Evolutionary conservation across 1,284 basidiomycete genomes (phyloP).

Genomic region (Cutaneotrichosporon sp.): DNA sequence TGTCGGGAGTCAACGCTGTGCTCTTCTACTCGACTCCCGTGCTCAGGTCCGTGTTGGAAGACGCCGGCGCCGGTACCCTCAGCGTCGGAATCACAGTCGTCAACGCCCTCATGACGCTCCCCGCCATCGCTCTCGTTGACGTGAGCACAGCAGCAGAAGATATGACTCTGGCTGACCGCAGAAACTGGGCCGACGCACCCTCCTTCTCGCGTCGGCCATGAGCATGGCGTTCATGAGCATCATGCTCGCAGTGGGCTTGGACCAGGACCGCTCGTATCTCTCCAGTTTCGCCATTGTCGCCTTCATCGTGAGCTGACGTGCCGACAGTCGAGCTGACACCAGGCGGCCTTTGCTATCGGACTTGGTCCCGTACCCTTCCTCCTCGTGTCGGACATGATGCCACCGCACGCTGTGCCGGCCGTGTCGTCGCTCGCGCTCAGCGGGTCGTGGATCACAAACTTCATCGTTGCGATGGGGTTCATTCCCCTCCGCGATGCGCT

Average conservation of each 20-base stretch:
- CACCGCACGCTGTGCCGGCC: slow-evolving; percentile 71
- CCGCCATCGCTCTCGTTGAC: slow-evolving; percentile 80
- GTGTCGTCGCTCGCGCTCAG: slow-evolving; percentile 77
- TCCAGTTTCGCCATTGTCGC: slow-evolving; percentile 71
- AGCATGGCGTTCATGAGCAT: slow-evolving; percentile 65
- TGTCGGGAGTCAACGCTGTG: slow-evolving; percentile 76
- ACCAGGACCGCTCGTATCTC: slow-evolving; percentile 58
- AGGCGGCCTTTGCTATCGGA: slow-evolving; percentile 77
- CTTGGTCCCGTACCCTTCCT: slow-evolving; percentile 91
- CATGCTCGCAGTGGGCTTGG: slow-evolving; percentile 66
- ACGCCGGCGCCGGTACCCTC: slow-evolving; percentile 59
- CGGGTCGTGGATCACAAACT: slow-evolving; percentile 81
- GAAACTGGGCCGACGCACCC: slow-evolving; percentile 46
- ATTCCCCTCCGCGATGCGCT: slow-evolving; percentile 72
- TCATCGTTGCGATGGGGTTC: slow-evolving; percentile 74
- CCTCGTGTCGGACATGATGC: slow-evolving; percentile 86
- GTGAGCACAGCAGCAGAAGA: slow-evolving; percentile 49
- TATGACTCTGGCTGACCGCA: slow-evolving; percentile 10
- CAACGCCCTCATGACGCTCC: slow-evolving; percentile 73
- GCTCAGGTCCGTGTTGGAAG: slow-evolving; percentile 68
- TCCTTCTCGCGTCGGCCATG: slow-evolving; percentile 52
- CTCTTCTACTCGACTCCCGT: slow-evolving; percentile 87
- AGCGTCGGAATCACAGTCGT: slow-evolving; percentile 56
- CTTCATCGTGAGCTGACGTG: slow-evolving; percentile 73
- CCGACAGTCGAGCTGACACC: too few relatives aligned